Base-by-base conservation (phyloP, 208 protist genomes). In the Borovskyia barvae region DNA sequence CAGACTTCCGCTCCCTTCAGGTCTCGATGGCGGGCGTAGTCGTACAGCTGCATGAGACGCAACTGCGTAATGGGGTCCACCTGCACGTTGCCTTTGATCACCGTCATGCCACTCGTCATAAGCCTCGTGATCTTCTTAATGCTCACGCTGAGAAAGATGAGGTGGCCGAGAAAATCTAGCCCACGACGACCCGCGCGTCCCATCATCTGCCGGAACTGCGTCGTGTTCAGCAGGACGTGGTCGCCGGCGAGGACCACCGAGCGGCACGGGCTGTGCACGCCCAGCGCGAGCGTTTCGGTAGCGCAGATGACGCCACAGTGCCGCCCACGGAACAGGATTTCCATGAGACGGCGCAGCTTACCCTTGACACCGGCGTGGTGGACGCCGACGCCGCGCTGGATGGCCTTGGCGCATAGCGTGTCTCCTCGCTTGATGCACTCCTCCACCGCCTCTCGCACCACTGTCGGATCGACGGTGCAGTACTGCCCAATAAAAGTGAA, bases 221-320 rank as follows among this genome's bases (percentile, higher is more conserved):
- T 85, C 43, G 94, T 76, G 66, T 97, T 95, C 17, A 98, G 85
- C 58, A 95, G 76, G 29, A 94, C 74, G 49, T 87, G 77, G 57
- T 98, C 95, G 57, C 93, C 94, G 15, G 87, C 84, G 33, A 98
- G 80, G 15, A 98, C 92, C 40, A 97, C 94, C 49, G 91, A 96
- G 45, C 89, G 90, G 73, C 93, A 98, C 1, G 97, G 97, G 72
- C 96, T 97, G 82, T 98, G 93, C 50, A 99, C 85, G 56, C 97
- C 96, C 9, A 98, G 76, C n/a, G 96, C 93, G 26, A 99, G 81
- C 32, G 94, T 97, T 56, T 86, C 87, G 7, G 96, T 98, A 22
- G 91, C 84, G 58, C 97, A 85, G 50, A 98, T 88, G 35, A 98
- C 85, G n/a, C 78, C 77, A 52, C 97, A 85, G 62, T 94, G 68